A percentile compares a stretch with the other conserved stretches of the same genome.
These are phyloP conservation scores for Dunaliella sp. DNA, from an alignment of 139 green algal species.

Conservation along the genomic window DNA sequence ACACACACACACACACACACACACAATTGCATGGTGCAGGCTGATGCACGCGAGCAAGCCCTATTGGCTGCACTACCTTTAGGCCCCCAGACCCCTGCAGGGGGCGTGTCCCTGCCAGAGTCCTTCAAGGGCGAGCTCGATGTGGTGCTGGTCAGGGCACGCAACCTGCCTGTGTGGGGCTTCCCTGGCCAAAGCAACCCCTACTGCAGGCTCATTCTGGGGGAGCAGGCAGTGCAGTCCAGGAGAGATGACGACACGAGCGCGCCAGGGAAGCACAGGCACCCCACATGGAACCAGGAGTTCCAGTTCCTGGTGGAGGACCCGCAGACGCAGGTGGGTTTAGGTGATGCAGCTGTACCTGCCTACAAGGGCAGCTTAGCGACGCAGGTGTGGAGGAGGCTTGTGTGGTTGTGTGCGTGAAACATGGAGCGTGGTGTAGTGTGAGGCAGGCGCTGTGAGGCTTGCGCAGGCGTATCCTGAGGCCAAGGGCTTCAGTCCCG, in stretches of 20 bases:
- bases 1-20: neutral
- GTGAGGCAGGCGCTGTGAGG: too few species aligned
- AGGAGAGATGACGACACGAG: conserved; percentile 78
- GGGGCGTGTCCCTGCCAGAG: conserved; percentile 81
- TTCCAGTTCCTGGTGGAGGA: conserved; percentile 92
- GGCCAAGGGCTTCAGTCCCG: too few species aligned
- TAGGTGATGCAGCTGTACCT: too few species aligned
- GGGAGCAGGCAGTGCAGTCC: conserved; percentile 73
- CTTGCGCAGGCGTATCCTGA: too few species aligned
- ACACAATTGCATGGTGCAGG: conserved; percentile 34
- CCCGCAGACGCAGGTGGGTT: conserved; percentile 60
- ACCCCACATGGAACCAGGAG: conserved; percentile 91
- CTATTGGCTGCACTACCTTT: conserved; percentile 80
- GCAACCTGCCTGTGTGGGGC: conserved; percentile 86
- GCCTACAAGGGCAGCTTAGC: too few species aligned
- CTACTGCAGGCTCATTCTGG: conserved; percentile 82
- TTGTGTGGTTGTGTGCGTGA: too few species aligned
- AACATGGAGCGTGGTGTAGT: too few species aligned
- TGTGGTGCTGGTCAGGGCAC: conserved; percentile 75
- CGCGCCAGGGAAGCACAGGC: conserved; percentile 62
- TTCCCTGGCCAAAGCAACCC: conserved; percentile 90
- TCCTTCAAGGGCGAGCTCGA: conserved; percentile 78
- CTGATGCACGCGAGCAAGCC: conserved; percentile 82
- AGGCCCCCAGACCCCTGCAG: conserved; percentile 77
- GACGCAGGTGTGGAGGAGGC: too few species aligned